Percentiles rank a stretch among this genome's conserved stretches.
phyloP scores from a whole-genome alignment of 805 yeast species.

The Candida incommunis region DNA sequence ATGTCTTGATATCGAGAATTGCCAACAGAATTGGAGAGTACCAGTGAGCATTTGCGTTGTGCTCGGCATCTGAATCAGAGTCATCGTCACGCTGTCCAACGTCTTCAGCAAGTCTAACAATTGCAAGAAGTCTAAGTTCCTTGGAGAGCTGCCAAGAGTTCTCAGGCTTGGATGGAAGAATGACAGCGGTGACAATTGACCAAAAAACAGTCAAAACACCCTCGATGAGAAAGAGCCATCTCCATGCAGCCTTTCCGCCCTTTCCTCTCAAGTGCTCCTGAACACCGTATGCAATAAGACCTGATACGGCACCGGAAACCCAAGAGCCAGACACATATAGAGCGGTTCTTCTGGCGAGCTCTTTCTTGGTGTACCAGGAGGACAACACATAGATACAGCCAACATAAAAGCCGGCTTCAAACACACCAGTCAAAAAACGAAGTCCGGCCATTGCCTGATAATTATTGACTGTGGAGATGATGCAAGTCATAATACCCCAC shows the following conservation, averaged over 20 bases:
- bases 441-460: slow-evolving; percentile 32
- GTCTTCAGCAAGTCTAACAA: slow-evolving; percentile 44
- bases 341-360: slow-evolving; percentile 35
- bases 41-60: slow-evolving; percentile 1
- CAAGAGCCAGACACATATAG: slow-evolving; percentile 36
- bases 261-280: slow-evolving; percentile 31
- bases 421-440: slow-evolving; percentile 32
- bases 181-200: slow-evolving; percentile 29
- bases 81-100: slow-evolving; percentile 25
- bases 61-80: slow-evolving; percentile 10
- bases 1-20: slow-evolving; percentile 12
- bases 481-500: slow-evolving; percentile 23
- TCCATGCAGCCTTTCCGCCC: slow-evolving; percentile 30
- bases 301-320: slow-evolving; percentile 39
- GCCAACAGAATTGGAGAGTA: slow-evolving; percentile 8
- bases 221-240: slow-evolving; percentile 35
- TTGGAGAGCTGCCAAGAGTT: slow-evolving; percentile 38
- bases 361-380: slow-evolving; percentile 40
- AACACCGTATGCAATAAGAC: slow-evolving; percentile 41
- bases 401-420: slow-evolving; percentile 36
- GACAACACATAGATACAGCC: slow-evolving; percentile 36
- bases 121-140: slow-evolving; percentile 40
- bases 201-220: slow-evolving; percentile 35
- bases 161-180: slow-evolving; percentile 62
- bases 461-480: slow-evolving; percentile 24